Percentiles rank a stretch among this genome's conserved stretches.
These are phyloP conservation scores for Carpinus fangiana DNA, from an alignment of 306 rosid species.

Conservation along the genomic window DNA sequence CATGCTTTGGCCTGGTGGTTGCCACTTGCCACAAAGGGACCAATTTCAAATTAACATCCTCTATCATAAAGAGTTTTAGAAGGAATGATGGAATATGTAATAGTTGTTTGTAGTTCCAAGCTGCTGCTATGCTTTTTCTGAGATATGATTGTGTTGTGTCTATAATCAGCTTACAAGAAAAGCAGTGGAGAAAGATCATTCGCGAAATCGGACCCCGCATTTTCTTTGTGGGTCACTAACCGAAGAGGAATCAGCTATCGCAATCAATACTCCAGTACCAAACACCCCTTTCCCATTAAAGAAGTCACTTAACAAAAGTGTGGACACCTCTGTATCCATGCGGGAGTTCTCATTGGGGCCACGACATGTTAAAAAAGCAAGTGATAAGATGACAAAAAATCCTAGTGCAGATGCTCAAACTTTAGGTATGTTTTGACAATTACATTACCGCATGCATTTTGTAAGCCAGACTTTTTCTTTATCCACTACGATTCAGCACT, in stretches of 20 bases:
- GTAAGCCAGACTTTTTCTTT: constrained; percentile 2
- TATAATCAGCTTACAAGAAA: constrained; percentile 66
- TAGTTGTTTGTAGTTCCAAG: background rate
- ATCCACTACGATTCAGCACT: constrained; percentile 4
- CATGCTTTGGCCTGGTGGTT: background rate
- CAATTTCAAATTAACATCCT: background rate
- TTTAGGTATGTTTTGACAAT: constrained; percentile 48
- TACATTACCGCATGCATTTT: constrained; percentile 9
- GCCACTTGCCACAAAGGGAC: background rate
- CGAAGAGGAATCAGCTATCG: constrained; percentile 59
- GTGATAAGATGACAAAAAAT: constrained; percentile 30
- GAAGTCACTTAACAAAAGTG: constrained; percentile 43
- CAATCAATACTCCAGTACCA: constrained; percentile 51
- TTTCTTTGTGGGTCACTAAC: constrained; percentile 67
- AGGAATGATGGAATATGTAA: background rate
- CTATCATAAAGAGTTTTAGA: background rate
- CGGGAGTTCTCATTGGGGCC: constrained; percentile 44
- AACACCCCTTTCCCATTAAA: constrained; percentile 50
- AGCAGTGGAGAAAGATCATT: constrained; percentile 57
- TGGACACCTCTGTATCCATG: constrained; percentile 43
- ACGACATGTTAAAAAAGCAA: constrained; percentile 28
- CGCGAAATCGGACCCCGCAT: constrained; percentile 48
- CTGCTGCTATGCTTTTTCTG: background rate
- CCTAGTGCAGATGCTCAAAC: constrained; percentile 38
- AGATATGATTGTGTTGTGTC: constrained; percentile 23